These are phyloP conservation scores for Kazachstania kunashirensis DNA, from an alignment of 805 yeast genomes.

Conservation along the genomic window DNA sequence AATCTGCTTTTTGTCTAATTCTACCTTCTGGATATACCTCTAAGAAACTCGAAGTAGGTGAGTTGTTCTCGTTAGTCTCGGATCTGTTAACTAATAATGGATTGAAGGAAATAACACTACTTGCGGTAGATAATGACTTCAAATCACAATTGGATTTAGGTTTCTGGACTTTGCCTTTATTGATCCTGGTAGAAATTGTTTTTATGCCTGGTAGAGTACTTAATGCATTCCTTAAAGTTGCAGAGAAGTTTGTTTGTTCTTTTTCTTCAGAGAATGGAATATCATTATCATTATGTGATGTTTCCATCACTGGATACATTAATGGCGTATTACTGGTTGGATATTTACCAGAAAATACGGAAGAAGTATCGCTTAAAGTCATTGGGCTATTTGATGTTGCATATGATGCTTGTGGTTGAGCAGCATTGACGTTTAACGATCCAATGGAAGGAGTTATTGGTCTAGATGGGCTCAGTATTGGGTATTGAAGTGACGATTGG, in stretches of 20 bases:
- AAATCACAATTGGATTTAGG: conserved; percentile 13
- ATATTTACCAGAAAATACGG: conserved; percentile 8
- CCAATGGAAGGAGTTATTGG: not conserved
- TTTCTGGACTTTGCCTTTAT: conserved; percentile 7
- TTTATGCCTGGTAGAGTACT: conserved; percentile 12
- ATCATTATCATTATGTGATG: conserved; percentile 4
- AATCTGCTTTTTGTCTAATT: conserved; percentile 8
- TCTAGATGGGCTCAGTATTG: not conserved
- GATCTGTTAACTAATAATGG: conserved; percentile 3
- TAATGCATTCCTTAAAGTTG: conserved; percentile 6
- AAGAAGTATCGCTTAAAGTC: conserved; percentile 13
- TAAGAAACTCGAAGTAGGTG: conserved; percentile 1
- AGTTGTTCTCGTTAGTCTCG: not conserved
- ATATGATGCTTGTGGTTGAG: not conserved
- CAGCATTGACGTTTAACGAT: not conserved
- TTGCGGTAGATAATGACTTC: conserved; percentile 12
- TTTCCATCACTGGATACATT: conserved; percentile 5
- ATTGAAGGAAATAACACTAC: conserved; percentile 14
- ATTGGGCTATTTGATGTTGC: conserved; percentile 11
- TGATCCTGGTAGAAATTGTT: not conserved
- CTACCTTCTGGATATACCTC: conserved; percentile 1
- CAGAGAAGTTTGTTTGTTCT: not conserved
- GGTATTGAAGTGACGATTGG: conserved; percentile 1
- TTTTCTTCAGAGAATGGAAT: not conserved
- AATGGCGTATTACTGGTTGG: conserved; percentile 3